Base-by-base conservation (phyloP, 1,284 basidiomycete genomes). In the Malassezia arunalokei region DNA sequence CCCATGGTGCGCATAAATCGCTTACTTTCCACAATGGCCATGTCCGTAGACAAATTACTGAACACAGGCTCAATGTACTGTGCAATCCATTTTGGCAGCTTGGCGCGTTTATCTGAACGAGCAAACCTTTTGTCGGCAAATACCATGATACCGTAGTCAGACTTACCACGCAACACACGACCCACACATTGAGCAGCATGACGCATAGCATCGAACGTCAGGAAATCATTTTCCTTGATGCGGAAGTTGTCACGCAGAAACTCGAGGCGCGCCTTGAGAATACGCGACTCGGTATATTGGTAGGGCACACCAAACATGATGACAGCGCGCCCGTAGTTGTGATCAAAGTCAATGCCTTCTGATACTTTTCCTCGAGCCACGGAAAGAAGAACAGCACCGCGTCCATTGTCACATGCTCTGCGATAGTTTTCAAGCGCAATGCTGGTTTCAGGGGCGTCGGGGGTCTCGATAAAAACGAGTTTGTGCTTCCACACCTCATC, bases 401-500 rank as follows among this genome's bases (percentile, higher is more conserved):
- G 83, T 20, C 94, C 94, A 71, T 99, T 99, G 76, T 98, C 91
- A 74, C 94, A 99, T 28, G 94, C 94, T 87, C 91, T 53, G 1
- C 94, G 81, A 74, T 94, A 99, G 73, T 98, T 99, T 74, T 95
- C 91, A 30, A 99, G 76, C 2, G 94, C 94, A 48, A 96, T 92
- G 71, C 89, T 92, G 2, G 94, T 99, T 75, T 99, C 94, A 65
- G 94, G 92, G 20, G 94, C 92, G 71, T 99, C 94, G 4, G 94
- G 94, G 3, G 94, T 99, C 77, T 99, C 94, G 43, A 99, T 94
- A 67, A 99, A 99, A 58, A 99, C 91, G 42, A 99, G 80, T 76
- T 99, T 99, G 78, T 98, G 84, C 76, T 98, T 98, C 91, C 94
- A 96, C 15, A 95, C 94, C 78, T 99, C 91, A 68, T 92, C 95